phyloP scores from a whole-genome alignment of 305 asterid genomes.

The Solanum chacoense region DNA sequence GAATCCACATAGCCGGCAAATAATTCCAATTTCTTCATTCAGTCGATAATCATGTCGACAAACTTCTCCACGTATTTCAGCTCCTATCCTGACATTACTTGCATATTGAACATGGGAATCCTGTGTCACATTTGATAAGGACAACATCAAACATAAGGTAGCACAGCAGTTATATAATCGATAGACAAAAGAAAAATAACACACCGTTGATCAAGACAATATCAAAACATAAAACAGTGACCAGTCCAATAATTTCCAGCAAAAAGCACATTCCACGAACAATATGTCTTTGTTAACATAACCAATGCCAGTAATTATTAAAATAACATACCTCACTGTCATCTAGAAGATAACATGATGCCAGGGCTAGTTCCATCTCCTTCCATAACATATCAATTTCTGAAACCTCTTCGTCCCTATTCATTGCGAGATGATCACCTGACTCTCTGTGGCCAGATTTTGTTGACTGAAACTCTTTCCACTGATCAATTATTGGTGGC shows the following conservation, averaged over 20 bases:
- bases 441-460: conserved; percentile 21
- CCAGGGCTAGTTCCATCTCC: conserved; percentile 91
- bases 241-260: neutral
- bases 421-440: conserved; percentile 21
- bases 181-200: neutral
- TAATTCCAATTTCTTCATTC: conserved; percentile 73
- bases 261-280: neutral
- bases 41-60: conserved; percentile 77
- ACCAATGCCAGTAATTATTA: neutral
- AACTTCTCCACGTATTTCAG: conserved; percentile 14
- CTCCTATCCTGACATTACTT: conserved; percentile 23
- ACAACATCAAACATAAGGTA: neutral
- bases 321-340: conserved; percentile 52
- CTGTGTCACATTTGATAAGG: conserved; percentile 17
- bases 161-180: neutral
- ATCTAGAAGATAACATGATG: conserved; percentile 67
- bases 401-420: conserved; percentile 49
- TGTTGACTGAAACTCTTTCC: conserved; percentile 61
- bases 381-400: conserved; percentile 86
- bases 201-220: neutral
- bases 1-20: conserved; percentile 68
- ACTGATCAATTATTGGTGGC: conserved; percentile 74
- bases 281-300: neutral
- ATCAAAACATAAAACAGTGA: neutral
- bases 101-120: conserved; percentile 21